A percentile compares a stretch with the other conserved stretches of the same genome.
Evolutionary conservation across 176 grass and related monocot species (phyloP).

Genomic region (Cenchrus purpureus): DNA sequence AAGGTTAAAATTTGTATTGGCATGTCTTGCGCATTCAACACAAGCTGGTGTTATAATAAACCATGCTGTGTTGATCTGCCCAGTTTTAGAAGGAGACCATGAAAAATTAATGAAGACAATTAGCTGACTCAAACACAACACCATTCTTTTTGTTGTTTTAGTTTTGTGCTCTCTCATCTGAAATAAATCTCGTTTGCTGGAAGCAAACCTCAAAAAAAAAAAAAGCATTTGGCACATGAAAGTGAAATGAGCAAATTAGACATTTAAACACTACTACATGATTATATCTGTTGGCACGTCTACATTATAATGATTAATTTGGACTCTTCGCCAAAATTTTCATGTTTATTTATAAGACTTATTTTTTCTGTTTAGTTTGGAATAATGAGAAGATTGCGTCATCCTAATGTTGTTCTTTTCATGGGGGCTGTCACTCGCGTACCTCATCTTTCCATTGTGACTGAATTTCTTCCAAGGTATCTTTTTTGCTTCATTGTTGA

Average conservation of each 20-base stretch:
- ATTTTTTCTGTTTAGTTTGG: constrained; percentile 65
- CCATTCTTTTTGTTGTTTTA: not conserved
- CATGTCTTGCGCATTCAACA: not conserved
- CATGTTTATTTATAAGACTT: constrained; percentile 6
- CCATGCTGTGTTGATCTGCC: constrained; percentile 2
- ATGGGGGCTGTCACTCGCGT: constrained; percentile 94
- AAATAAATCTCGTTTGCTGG: not conserved
- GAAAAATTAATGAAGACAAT: not conserved
- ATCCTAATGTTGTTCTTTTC: constrained; percentile 99
- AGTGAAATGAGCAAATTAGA: not conserved
- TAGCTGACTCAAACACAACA: not conserved
- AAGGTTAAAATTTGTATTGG: not conserved
- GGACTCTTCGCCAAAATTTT: not conserved
- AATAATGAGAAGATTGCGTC: constrained; percentile 96
- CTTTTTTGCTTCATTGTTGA: constrained; percentile 45
- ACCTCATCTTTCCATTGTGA: constrained; percentile 92
- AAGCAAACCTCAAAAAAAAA: not conserved
- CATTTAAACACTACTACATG: not conserved
- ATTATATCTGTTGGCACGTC: not conserved
- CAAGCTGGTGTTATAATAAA: not conserved
- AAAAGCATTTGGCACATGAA: not conserved
- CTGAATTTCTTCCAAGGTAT: constrained; percentile 98
- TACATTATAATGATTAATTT: constrained; percentile 5
- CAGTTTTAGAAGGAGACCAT: not conserved
- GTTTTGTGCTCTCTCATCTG: not conserved